These are phyloP conservation scores for Luffa aegyptiaca DNA, from an alignment of 306 rosid genomes.

Conservation along the genomic window DNA sequence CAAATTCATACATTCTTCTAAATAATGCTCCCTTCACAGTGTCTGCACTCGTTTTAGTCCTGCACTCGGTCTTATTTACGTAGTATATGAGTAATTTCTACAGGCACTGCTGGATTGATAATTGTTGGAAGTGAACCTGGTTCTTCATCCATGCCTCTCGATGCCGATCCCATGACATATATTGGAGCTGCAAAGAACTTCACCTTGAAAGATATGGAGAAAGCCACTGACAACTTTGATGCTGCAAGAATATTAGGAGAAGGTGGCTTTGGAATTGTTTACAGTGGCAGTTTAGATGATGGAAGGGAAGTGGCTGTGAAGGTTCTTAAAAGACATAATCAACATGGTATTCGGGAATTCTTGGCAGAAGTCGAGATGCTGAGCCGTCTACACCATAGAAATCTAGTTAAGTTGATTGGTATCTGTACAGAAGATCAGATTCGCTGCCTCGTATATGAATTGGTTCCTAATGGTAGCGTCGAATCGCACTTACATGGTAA, in stretches of 20 bases:
- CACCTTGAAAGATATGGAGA: slow-evolving; percentile 59
- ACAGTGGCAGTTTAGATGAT: slow-evolving; percentile 60
- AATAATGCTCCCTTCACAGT: neutral
- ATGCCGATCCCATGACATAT: slow-evolving; percentile 46
- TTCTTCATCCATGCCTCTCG: slow-evolving; percentile 36
- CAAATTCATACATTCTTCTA: neutral
- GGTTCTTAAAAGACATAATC: slow-evolving; percentile 83
- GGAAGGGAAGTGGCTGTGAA: slow-evolving; percentile 90
- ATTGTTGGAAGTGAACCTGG: slow-evolving; percentile 30
- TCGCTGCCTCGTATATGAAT: slow-evolving; percentile 91
- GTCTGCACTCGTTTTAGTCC: neutral
- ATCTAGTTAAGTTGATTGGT: slow-evolving; percentile 78
- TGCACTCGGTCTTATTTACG: neutral
- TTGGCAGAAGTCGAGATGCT: slow-evolving; percentile 99
- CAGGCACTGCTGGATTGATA: slow-evolving; percentile 2
- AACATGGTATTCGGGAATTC: slow-evolving; percentile 79
- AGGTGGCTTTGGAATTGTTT: slow-evolving; percentile 97
- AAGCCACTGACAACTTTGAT: slow-evolving; percentile 70
- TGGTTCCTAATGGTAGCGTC: slow-evolving; percentile 92
- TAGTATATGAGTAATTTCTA: neutral
- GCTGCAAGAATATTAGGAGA: slow-evolving; percentile 86
- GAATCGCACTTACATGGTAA: slow-evolving; percentile 95
- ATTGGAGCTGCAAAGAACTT: slow-evolving; percentile 72
- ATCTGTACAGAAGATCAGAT: slow-evolving; percentile 70
- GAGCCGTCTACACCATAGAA: slow-evolving; percentile 89